Base-by-base conservation (phyloP, 2,329 filamentous ascomycete genomes). In the Dothideomycetes sp. region DNA sequence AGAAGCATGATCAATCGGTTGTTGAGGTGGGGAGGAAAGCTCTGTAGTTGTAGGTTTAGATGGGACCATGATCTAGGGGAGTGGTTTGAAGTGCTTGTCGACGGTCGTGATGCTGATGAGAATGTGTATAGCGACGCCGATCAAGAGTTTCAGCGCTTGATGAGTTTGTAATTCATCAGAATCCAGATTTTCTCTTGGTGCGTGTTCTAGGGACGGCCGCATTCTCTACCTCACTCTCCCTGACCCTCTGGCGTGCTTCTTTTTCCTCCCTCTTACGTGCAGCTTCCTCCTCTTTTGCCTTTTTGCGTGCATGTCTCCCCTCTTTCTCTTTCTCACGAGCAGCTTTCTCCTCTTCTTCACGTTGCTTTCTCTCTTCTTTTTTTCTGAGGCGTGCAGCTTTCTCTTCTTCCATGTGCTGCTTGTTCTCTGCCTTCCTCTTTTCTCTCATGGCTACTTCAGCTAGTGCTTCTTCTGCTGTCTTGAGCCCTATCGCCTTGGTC, bases 21-120 rank as follows among this genome's bases (percentile, higher is more conserved):
- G 18, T 60, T 55, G 53, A 53, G 50, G 42, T 60, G 58, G 57
- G 56, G 56, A 33, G 56, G 58, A 1, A 49, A 36, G 33, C 27
- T 40, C 28, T 40, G 37, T 20, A 40, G 37, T n/a, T 33, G 37
- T 23, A 32, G 37, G 12, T 40, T 40, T 17, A 19, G 29, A 23
- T 16, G 29, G 16, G 37, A 29, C 8, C 4, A 32, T 12, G 17
- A 13, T 12, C n/a, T n/a, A n/a, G n/a, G n/a, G n/a, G n/a, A n/a
- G n/a, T 40, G 37, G 37, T 40, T 40, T 11, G 37, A 40, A 9
- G 12, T 40, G 2, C 37, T 40, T 15, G 28, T 33, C 10, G 37
- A 40, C 22, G 37, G 37, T 15, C 20, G 37, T 15, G 4, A 18
- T 40, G 37, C 37, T 5, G 37, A 40, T 27, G 11, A 19, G 3